Base-by-base conservation (phyloP, 352 stramenopile species). In the Globisporangium sylvaticum region DNA sequence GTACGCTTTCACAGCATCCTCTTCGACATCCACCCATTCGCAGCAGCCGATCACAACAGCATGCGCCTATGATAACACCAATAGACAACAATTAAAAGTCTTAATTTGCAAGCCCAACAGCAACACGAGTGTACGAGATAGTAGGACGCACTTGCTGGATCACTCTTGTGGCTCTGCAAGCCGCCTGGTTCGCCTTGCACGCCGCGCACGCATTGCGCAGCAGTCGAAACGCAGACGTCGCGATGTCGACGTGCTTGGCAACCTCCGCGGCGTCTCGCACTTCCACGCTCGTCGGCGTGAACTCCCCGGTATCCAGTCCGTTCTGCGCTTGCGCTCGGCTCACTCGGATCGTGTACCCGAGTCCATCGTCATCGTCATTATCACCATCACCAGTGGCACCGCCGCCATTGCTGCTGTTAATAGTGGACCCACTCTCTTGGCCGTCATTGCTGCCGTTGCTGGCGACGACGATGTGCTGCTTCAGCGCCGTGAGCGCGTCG, bases 291-390 rank as follows among this genome's bases (percentile, higher is more conserved):
- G 75, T 66, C 4, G 71, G 62, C 6, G 67, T 60, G 6, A 86
- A 71, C 18, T 80, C 69, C 34, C 74, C 68, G 64, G 58, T 54
- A 58, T 71, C 64, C 22, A 72, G 34, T 0, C 73, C 64, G 20
- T 81, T 71, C 50, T 62, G 74, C 29, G 50, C 39, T n/a, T 66
- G 34, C 15, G 22, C 56, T 61, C 60, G 46, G 58, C 74, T 69
- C 44, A 91, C 74, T 3, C 58, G 78, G 52, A 91, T 89, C 37
- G 83, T 89, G 71, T 91, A 95, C 46, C 83, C 74, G 15, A 93
- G 65, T 3, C 87, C 87, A 65, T 93, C 81, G 61, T 94, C 79
- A 2, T 88, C 72, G 20, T 69, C 62, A 0, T 76, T 68, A 14
- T 64, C 69, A 9, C 18, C 65, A n/a, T 20, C 15, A 39, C 6